A percentile compares a stretch with the other conserved stretches of the same genome.
Conservation (phyloP, 2,329 filamentous ascomycete species). For the Xylariaceae sp. region DNA sequence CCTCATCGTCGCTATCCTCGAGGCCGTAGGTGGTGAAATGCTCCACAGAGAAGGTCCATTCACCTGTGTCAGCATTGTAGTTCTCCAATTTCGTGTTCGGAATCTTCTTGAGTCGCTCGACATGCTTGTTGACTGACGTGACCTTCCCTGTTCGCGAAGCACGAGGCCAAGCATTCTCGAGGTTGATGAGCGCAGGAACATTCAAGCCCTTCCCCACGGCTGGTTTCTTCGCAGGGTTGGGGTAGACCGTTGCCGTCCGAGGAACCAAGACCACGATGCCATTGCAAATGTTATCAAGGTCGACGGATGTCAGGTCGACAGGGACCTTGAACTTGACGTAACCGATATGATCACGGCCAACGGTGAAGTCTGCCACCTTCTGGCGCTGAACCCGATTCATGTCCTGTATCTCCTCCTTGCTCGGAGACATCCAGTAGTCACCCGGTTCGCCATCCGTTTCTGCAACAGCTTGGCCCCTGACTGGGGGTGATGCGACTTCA, state of each 20-base stretch:
- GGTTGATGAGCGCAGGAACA: conserved; percentile 76
- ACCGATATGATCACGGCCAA: conserved; percentile 77
- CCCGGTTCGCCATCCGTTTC: conserved; percentile 50
- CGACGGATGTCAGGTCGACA: conserved; percentile 73
- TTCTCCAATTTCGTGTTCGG: conserved; percentile 71
- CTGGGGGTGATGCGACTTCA: conserved; percentile 33
- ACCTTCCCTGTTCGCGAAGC: conserved; percentile 51
- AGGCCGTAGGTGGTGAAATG: conserved; percentile 96
- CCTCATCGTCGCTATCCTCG: conserved; percentile 69
- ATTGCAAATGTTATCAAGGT: conserved; percentile 72
- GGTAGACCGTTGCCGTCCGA: conserved; percentile 84
- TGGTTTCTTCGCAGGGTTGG: conserved; percentile 68
- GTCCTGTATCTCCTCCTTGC: conserved; percentile 63
- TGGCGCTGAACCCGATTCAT: conserved; percentile 76
- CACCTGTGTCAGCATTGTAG: conserved; percentile 72
- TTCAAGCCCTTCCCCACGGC: conserved; percentile 82
- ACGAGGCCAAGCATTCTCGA: conserved; percentile 91
- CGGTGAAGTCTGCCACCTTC: conserved; percentile 65
- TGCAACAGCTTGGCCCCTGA: conserved; percentile 15
- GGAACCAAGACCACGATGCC: conserved; percentile 68
- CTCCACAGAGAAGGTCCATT: conserved; percentile 89
- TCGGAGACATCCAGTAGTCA: conserved; percentile 80
- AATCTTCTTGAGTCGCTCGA: conserved; percentile 73
- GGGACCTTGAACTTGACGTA: conserved; percentile 72
- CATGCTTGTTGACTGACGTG: conserved; percentile 69